A percentile compares a stretch with the other conserved stretches of the same genome.
phyloP scores from a whole-genome alignment of 2,329 filamentous ascomycete genomes.

The Sclerotinia minor region DNA sequence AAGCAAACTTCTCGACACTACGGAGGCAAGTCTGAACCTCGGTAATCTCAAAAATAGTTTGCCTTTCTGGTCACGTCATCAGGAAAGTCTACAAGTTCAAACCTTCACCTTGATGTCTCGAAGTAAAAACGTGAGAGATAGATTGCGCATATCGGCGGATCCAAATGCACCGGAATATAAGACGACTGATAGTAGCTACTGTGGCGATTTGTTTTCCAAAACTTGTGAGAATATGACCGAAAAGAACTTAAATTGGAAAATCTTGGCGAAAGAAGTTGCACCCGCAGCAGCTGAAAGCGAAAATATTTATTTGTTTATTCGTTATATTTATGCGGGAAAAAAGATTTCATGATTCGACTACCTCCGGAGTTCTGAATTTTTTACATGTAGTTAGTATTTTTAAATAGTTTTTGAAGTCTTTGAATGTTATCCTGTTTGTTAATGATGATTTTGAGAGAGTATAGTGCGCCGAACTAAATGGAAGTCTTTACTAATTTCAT shows the following conservation, averaged over 20 bases:
- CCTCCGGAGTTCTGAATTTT: background rate
- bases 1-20: background rate
- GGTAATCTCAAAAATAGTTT: background rate
- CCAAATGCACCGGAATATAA: background rate
- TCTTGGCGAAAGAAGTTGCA: background rate
- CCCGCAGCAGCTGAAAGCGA: background rate
- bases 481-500: no score
- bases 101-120: background rate
- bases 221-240: background rate
- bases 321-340: conserved; percentile 1
- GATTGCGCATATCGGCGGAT: background rate
- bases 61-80: conserved; percentile 5
- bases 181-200: background rate
- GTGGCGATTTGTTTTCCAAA: background rate
- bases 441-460: no score
- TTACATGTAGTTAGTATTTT: no score
- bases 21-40: background rate
- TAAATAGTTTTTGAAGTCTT: no score
- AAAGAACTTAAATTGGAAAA: background rate
- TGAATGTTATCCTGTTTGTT: no score
- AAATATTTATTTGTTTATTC: conserved; percentile 6
- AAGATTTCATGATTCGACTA: background rate
- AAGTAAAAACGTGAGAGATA: background rate
- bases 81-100: background rate
- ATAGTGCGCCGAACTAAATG: no score